A percentile compares a stretch with the other conserved stretches of the same genome.
These are phyloP conservation scores for Aureobasidium uvarum DNA, from an alignment of 2,329 filamentous ascomycete genomes.

Conservation along the genomic window DNA sequence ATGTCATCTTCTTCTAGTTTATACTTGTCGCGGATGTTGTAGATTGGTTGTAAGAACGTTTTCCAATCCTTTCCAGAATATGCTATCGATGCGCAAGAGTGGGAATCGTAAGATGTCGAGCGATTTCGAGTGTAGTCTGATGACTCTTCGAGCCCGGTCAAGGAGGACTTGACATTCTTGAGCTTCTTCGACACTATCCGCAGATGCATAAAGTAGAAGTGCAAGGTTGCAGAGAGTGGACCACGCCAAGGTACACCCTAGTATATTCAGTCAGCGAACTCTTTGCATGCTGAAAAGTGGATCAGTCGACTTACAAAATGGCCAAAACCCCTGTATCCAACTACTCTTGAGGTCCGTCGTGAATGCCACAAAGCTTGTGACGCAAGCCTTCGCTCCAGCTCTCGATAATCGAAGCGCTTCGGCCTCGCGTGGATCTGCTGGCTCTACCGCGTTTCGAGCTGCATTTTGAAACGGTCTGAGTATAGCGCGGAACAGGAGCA, in stretches of 20 bases:
- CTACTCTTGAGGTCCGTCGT: background rate
- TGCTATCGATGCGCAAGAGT: background rate
- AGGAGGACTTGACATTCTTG: background rate
- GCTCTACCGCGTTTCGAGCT: background rate
- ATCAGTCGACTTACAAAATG: background rate
- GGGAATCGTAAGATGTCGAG: background rate
- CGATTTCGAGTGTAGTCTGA: background rate
- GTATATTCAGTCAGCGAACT: background rate
- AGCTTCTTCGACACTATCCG: background rate
- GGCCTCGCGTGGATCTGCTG: background rate
- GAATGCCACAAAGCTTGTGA: background rate
- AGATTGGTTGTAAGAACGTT: background rate
- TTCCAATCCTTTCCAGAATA: slow-evolving; percentile 13
- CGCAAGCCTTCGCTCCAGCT: slow-evolving; percentile 1
- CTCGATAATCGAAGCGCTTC: slow-evolving; percentile 1
- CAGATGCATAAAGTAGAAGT: background rate
- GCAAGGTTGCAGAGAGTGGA: background rate
- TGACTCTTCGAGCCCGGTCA: background rate
- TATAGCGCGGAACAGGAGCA: slow-evolving; percentile 58
- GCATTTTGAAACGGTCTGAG: background rate
- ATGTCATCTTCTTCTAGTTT: background rate
- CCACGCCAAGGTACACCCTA: background rate
- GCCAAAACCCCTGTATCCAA: background rate
- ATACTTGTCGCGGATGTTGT: background rate
- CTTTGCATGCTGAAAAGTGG: accelerated